Evolutionary conservation across 176 grass and related monocot genomes (phyloP).

Genomic region (Areca catechu): DNA sequence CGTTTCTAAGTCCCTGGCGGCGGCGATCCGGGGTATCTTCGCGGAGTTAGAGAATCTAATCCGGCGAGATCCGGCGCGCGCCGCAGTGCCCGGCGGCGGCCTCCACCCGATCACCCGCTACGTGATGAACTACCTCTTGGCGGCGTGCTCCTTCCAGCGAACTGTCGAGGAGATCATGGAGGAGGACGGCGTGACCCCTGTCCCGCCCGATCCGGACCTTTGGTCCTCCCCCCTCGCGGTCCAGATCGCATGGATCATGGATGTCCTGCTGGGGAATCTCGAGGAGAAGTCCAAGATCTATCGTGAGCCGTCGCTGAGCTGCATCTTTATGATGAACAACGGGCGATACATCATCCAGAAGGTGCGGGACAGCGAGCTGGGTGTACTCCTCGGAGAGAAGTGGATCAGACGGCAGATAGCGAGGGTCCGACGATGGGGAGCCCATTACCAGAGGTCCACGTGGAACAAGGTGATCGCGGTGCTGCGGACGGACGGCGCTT

Average conservation of each 20-base stretch:
- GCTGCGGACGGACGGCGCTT: constrained; percentile 16
- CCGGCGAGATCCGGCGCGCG: constrained; percentile 19
- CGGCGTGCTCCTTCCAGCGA: constrained; percentile 30
- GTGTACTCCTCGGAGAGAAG: constrained; percentile 33
- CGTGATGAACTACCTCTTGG: constrained; percentile 47
- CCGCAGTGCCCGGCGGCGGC: constrained; percentile 29
- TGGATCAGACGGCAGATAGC: constrained; percentile 20
- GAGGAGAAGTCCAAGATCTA: constrained; percentile 37
- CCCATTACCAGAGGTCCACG: constrained; percentile 24
- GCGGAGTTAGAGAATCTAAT: constrained; percentile 39
- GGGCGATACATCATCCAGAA: constrained; percentile 34
- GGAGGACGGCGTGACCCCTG: constrained; percentile 2
- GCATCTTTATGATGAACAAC: constrained; percentile 42
- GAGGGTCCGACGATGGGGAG: constrained; percentile 29
- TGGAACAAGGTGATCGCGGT: constrained; percentile 30
- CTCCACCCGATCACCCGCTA: constrained; percentile 46
- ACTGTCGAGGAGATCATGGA: constrained; percentile 42
- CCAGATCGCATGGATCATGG: constrained; percentile 31
- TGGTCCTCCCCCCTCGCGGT: constrained; percentile 24
- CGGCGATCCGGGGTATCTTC: constrained; percentile 36
- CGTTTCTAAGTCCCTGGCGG: constrained; percentile 23
- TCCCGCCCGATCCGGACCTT: constrained; percentile 24
- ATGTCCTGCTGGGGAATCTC: constrained; percentile 38
- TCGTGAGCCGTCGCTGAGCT: constrained; percentile 19
- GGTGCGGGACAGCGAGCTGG: constrained; percentile 26